Evolutionary conservation across 495 filamentous ascomycete species (phyloP), one percentile per base, ranked within the genome.

Genomic region (Cercophora newfieldiana): DNA sequence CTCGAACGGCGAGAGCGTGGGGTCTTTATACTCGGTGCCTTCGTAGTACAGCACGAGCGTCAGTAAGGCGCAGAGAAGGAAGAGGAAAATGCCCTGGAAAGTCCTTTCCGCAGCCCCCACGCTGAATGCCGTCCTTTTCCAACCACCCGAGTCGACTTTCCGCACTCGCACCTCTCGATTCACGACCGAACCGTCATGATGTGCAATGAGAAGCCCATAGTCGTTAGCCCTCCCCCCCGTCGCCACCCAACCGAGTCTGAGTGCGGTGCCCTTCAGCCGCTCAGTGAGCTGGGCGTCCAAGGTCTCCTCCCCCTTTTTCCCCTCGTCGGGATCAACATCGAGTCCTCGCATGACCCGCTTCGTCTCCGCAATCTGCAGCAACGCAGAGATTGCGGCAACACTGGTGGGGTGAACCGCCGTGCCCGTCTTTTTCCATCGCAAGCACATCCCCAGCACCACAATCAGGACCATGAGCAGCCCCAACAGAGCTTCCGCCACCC

Each of bases 401-500:
- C 53, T 58, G 5, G 19, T 51, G 4, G 63, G 63, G 22, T 59
- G 30, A 33, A 37, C 30, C 8, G 63, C 63, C 1, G 25, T 49
- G 4, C 63, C 63, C 4, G 63, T 58, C 24, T 12, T 51, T 37
- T 37, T 37, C 21, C 51, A 26, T 1, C 0, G 6, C 33, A 65
- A 14, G 16, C 29, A 21, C 22, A 19, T 1, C 22, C 53, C 53
- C 37, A 65, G 7, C 18, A 58, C 21, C 18, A 44, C 26, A 3
- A 60, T 14, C 18, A 60, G 18, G 6, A 66, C 48, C 24, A 61
- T 55, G 25, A 66, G 12, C 14, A 16, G 19, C 47, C 37, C 64
- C 57, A 66, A 21, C 47, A 66, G 21, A 37, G 16, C 64, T 56
- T 66, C 14, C 14, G 64, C 55, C 3, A 22, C 48, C 56, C 64